Percentiles rank a stretch among this genome's conserved stretches.
phyloP scores from a whole-genome alignment of 371 early-diverging fungal genomes.

The Mucor indicus region DNA sequence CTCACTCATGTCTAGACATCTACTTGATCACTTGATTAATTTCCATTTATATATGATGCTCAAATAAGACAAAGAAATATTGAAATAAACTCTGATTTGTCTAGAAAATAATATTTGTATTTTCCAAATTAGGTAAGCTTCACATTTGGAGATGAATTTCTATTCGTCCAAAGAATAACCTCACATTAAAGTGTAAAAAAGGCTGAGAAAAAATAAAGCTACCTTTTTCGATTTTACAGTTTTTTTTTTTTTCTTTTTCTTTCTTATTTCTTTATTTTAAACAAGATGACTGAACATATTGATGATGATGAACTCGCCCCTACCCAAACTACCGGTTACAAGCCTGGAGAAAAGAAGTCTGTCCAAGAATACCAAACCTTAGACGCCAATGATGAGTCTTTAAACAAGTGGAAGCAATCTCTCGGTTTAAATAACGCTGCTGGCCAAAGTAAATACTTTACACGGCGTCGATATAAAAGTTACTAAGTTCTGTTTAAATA shows the following conservation, averaged over 20 bases:
- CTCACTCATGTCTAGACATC: too few relatives aligned
- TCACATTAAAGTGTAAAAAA: too few relatives aligned
- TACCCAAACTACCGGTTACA: slow-evolving; percentile 76
- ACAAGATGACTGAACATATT: slow-evolving; percentile 43
- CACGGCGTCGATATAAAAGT: too few relatives aligned
- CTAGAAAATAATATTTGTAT: too few relatives aligned
- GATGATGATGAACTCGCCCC: slow-evolving; percentile 83
- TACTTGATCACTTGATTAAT: too few relatives aligned
- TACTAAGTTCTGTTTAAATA: not conserved
- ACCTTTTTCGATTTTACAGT: slow-evolving; percentile 12
- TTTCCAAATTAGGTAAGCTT: too few relatives aligned
- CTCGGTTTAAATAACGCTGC: slow-evolving; percentile 70
- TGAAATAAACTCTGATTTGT: too few relatives aligned
- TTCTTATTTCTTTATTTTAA: slow-evolving; percentile 4
- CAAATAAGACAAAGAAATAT: too few relatives aligned
- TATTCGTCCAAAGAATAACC: too few relatives aligned
- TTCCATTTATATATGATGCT: too few relatives aligned
- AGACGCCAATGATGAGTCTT: slow-evolving; percentile 92
- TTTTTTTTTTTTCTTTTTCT: slow-evolving; percentile 25
- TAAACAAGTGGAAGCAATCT: slow-evolving; percentile 94
- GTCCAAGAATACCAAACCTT: slow-evolving; percentile 80
- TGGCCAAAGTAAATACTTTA: slow-evolving; percentile 30
- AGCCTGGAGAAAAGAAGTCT: slow-evolving; percentile 87
- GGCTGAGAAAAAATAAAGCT: too few relatives aligned
- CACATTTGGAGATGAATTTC: too few relatives aligned